Evolutionary conservation across 1,284 basidiomycete genomes (phyloP).

Genomic region (Singerocomus inundabilis): DNA sequence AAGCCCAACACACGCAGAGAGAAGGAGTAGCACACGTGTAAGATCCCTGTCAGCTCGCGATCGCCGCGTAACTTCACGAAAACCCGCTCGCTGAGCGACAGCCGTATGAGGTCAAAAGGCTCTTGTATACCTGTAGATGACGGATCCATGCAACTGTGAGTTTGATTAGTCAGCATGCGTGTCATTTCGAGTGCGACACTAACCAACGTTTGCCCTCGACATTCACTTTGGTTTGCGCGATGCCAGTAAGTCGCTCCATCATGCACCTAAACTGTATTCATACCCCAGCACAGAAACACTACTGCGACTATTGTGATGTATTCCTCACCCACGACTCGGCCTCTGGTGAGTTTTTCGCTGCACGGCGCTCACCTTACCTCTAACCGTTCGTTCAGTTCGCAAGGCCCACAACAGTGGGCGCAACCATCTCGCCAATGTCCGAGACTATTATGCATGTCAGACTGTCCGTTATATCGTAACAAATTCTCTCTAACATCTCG

Average conservation of each 20-base stretch:
- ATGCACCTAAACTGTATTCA: neutral
- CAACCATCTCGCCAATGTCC: slow-evolving; percentile 94
- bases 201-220: slow-evolving; percentile 16
- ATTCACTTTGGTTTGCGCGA: slow-evolving; percentile 14
- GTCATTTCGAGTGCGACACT: slow-evolving; percentile 21
- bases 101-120: slow-evolving; percentile 96
- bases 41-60: slow-evolving; percentile 86
- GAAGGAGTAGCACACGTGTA: slow-evolving; percentile 70
- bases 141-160: slow-evolving; percentile 56
- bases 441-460: slow-evolving; percentile 95
- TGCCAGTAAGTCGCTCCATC: slow-evolving; percentile 28
- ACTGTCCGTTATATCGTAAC: slow-evolving; percentile 1
- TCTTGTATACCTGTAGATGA: slow-evolving; percentile 82
- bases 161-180: slow-evolving; percentile 33
- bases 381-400: slow-evolving; percentile 61
- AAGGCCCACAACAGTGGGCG: slow-evolving; percentile 98
- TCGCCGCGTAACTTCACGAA: slow-evolving; percentile 96
- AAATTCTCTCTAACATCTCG: slow-evolving; percentile 12
- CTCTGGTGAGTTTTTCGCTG: slow-evolving; percentile 53
- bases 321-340: slow-evolving; percentile 88
- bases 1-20: slow-evolving; percentile 10
- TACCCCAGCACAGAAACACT: slow-evolving; percentile 64
- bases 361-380: neutral
- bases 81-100: slow-evolving; percentile 95
- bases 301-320: slow-evolving; percentile 93